phyloP scores from a whole-genome alignment of 148 eudicot species.

The Dianthus caryophyllus region DNA sequence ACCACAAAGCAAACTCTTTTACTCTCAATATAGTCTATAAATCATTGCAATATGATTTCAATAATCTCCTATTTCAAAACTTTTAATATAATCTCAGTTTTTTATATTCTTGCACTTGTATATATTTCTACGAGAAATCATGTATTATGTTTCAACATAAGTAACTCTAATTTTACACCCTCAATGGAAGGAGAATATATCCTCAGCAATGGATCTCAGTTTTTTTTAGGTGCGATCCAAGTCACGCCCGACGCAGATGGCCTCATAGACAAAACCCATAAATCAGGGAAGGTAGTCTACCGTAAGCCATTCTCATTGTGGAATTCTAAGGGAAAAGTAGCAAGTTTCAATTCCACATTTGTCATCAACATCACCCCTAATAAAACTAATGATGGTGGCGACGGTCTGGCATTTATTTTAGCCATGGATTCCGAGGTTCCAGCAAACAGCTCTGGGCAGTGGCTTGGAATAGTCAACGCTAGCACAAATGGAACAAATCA shows the following conservation, averaged over 20 bases:
- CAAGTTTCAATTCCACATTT: constrained; percentile 35
- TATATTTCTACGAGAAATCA: not conserved
- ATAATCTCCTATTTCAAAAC: not conserved
- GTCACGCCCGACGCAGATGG: constrained; percentile 28
- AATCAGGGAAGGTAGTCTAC: constrained; percentile 24
- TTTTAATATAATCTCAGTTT: not conserved
- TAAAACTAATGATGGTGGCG: constrained; percentile 16
- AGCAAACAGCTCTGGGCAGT: constrained; percentile 18
- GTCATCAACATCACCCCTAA: constrained; percentile 23
- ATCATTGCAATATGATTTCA: not conserved
- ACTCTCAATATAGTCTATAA: too few species aligned
- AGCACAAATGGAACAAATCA: constrained; percentile 21
- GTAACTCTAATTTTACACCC: constrained; percentile 10
- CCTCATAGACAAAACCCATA: constrained; percentile 2
- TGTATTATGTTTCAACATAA: constrained; percentile 7
- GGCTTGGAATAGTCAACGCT: constrained; percentile 31
- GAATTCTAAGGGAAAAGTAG: constrained; percentile 13
- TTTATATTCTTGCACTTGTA: constrained; percentile 3
- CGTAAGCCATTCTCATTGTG: constrained; percentile 11
- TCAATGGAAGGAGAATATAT: not conserved
- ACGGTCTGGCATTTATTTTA: constrained; percentile 30
- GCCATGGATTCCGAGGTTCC: constrained; percentile 15
- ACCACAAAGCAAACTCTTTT: not conserved
- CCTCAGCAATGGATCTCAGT: not conserved
- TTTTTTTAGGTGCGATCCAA: constrained; percentile 22